These are phyloP conservation scores for Penicillium sumatraense DNA, from an alignment of 2,329 filamentous ascomycete genomes.

Conservation along the genomic window DNA sequence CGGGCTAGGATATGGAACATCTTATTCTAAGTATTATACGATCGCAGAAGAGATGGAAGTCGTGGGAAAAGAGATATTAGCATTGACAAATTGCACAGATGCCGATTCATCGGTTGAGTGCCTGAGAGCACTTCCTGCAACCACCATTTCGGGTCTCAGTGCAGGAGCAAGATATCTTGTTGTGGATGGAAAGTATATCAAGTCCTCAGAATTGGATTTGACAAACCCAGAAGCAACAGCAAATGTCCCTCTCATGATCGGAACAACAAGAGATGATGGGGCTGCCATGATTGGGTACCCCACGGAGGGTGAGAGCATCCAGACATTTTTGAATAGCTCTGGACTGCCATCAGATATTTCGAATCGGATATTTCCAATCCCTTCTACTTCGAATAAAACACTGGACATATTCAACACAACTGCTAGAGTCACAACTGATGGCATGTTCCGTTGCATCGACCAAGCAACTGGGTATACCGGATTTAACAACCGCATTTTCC, in stretches of 20 bases:
- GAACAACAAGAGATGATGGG: conserved; percentile 33
- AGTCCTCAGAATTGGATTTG: conserved; percentile 20
- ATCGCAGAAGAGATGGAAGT: conserved; percentile 56
- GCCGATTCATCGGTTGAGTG: conserved; percentile 53
- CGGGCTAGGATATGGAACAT: conserved; percentile 62
- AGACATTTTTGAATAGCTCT: conserved; percentile 48
- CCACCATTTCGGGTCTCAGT: conserved; percentile 12
- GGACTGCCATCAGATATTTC: conserved; percentile 14
- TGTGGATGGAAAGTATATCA: conserved; percentile 24
- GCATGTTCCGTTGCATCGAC: conserved; percentile 63
- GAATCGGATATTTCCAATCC: conserved; percentile 42
- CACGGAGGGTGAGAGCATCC: conserved; percentile 47
- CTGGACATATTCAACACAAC: conserved; percentile 62
- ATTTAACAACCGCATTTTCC: conserved; percentile 50
- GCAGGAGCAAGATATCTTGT: conserved; percentile 24
- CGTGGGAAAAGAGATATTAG: conserved; percentile 57
- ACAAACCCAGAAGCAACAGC: conserved; percentile 13
- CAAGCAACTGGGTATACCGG: conserved; percentile 62
- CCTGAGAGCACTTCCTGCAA: conserved; percentile 38
- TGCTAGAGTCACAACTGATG: conserved; percentile 61
- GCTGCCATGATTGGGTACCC: conserved; percentile 53
- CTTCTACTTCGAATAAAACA: conserved; percentile 55
- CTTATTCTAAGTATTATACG: conserved; percentile 64
- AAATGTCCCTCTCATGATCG: conserved; percentile 28
- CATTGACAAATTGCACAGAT: conserved; percentile 57